Conservation (phyloP, 2,329 filamentous ascomycete genomes). For the Fusarium irregulare region DNA sequence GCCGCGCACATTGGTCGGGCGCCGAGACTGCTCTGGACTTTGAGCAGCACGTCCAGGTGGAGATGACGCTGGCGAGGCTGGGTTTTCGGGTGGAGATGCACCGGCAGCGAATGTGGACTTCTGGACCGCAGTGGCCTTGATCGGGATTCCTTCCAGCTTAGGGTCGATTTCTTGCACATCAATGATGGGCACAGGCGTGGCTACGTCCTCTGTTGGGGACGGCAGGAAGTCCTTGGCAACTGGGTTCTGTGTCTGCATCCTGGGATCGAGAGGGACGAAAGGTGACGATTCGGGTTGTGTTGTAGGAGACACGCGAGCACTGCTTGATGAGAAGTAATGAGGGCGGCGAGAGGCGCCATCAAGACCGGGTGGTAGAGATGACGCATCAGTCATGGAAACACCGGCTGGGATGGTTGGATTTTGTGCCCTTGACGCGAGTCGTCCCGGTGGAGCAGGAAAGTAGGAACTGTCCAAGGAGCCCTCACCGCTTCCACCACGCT, state of each 20-base stretch:
- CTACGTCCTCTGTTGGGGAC: constrained; percentile 46
- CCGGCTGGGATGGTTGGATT: constrained; percentile 29
- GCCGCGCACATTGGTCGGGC: constrained; percentile 23
- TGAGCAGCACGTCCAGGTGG: constrained; percentile 41
- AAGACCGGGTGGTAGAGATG: constrained; percentile 49
- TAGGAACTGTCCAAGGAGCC: constrained; percentile 39
- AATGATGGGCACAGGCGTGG: constrained; percentile 59
- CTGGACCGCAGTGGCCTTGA: constrained; percentile 65
- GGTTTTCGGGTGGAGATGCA: constrained; percentile 40
- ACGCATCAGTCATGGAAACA: constrained; percentile 38
- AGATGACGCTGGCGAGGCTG: constrained; percentile 48
- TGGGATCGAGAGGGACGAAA: constrained; percentile 57
- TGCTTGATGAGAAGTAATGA: constrained; percentile 47
- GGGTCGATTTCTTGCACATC: constrained; percentile 69
- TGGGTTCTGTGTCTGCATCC: constrained; percentile 56
- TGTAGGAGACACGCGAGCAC: constrained; percentile 52
- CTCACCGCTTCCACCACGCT: constrained; percentile 44
- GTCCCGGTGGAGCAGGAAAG: constrained; percentile 36
- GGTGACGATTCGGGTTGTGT: constrained; percentile 52
- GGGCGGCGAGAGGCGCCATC: constrained; percentile 52
- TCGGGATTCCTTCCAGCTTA: constrained; percentile 68
- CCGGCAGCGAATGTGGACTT: constrained; percentile 63
- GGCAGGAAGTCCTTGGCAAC: constrained; percentile 52
- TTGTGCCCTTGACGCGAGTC: constrained; percentile 36
- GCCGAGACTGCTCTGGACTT: constrained; percentile 27